These are phyloP conservation scores for Thalassiosira hispida DNA, from an alignment of 352 stramenopile species.

Conservation along the genomic window DNA sequence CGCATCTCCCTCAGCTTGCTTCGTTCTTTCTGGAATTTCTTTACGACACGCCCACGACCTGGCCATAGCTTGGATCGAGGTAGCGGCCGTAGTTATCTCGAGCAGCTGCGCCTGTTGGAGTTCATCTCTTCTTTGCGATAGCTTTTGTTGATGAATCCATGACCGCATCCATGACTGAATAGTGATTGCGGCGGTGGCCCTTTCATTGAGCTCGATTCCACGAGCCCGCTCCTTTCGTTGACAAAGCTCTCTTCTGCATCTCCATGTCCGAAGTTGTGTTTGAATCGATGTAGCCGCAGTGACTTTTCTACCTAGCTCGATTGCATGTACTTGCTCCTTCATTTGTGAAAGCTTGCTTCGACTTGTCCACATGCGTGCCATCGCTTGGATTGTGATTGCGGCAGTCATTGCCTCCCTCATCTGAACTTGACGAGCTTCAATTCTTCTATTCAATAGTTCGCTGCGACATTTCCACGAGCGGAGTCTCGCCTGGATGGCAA, in stretches of 20 bases:
- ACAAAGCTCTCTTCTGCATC: background rate
- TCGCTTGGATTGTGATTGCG: conserved; percentile 17
- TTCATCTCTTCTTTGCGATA: conserved; percentile 6
- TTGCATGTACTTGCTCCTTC: background rate
- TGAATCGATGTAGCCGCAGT: too few relatives aligned
- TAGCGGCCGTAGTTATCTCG: background rate
- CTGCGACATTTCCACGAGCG: background rate
- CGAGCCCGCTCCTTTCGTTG: conserved; percentile 12
- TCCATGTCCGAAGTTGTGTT: background rate
- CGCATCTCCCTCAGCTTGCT: background rate
- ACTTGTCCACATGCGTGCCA: background rate
- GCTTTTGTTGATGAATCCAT: background rate
- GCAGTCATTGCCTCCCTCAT: background rate
- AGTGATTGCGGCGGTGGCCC: background rate
- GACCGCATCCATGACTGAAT: background rate
- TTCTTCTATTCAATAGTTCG: conserved; percentile 8
- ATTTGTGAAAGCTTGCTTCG: background rate
- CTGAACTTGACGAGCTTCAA: background rate
- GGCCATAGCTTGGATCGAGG: background rate
- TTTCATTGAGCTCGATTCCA: background rate
- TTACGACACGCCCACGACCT: background rate
- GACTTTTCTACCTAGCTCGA: too few relatives aligned
- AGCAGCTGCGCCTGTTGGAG: background rate
- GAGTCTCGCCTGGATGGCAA: conserved; percentile 16
- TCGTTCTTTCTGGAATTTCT: background rate